phyloP scores from a whole-genome alignment of 805 yeast genomes.

The Limtongia smithiae region DNA sequence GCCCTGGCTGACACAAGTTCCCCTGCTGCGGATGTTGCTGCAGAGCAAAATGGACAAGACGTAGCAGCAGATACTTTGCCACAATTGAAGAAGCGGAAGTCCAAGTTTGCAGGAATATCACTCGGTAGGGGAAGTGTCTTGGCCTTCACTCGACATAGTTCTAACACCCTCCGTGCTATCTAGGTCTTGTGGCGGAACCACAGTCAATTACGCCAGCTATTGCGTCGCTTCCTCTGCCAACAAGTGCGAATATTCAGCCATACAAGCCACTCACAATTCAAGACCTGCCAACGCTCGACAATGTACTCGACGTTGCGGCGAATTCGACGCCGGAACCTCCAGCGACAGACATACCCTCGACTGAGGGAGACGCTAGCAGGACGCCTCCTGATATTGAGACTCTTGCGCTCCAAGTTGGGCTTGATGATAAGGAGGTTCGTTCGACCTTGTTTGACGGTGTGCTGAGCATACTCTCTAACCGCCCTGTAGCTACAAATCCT shows the following conservation, averaged over 20 bases:
- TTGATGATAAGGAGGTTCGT: constrained; percentile 11
- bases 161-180: neutral
- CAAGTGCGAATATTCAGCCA: neutral
- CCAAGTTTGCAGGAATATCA: no score
- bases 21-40: no score
- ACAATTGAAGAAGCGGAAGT: no score
- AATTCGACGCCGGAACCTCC: no score
- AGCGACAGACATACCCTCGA: no score
- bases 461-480: neutral
- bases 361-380: no score
- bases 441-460: neutral
- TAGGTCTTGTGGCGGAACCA: constrained; percentile 1
- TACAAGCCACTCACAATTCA: constrained; percentile 4
- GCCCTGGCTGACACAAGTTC: no score
- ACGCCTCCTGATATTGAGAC: no score
- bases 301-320: no score
- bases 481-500: constrained; percentile 15
- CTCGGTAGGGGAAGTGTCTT: neutral
- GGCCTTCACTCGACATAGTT: neutral
- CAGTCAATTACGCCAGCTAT: neutral
- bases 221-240: constrained; percentile 1
- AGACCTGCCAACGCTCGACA: neutral
- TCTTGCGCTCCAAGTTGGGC: no score
- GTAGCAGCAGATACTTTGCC: no score
- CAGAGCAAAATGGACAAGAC: no score